These are phyloP conservation scores for Conringia planisiliqua DNA, from an alignment of 345 rosid genomes.

Conservation along the genomic window DNA sequence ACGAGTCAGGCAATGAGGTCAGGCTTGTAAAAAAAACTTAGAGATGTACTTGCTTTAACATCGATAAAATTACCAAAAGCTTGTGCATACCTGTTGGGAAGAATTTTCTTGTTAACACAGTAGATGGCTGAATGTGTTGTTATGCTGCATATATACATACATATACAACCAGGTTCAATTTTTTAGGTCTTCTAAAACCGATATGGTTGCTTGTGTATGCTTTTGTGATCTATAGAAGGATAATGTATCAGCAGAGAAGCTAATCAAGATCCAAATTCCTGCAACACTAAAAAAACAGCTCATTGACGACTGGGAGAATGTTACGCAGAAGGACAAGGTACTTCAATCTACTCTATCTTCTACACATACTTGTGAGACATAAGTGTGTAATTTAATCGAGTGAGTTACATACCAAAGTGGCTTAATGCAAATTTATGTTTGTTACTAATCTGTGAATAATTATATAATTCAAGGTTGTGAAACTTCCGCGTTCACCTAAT, in stretches of 20 bases:
- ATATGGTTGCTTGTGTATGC: slow-evolving; percentile 10
- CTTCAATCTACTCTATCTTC: not conserved
- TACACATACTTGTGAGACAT: not conserved
- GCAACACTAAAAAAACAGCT: slow-evolving; percentile 75
- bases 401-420: not conserved
- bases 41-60: not conserved
- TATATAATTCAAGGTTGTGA: slow-evolving; percentile 61
- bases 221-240: slow-evolving; percentile 46
- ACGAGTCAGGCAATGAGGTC: slow-evolving; percentile 78
- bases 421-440: not conserved
- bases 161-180: not conserved
- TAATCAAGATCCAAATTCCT: slow-evolving; percentile 79
- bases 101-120: not conserved
- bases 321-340: slow-evolving; percentile 85
- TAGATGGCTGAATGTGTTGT: not conserved
- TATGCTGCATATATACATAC: not conserved
- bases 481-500: slow-evolving; percentile 87
- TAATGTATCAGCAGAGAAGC: slow-evolving; percentile 53
- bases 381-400: not conserved
- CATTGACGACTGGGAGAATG: slow-evolving; percentile 82
- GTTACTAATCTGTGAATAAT: not conserved
- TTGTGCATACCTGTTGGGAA: not conserved
- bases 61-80: not conserved
- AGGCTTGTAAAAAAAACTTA: slow-evolving; percentile 28
- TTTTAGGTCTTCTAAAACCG: not conserved